Base-by-base conservation (phyloP, 345 rosid species). In the Salix dunnii region DNA sequence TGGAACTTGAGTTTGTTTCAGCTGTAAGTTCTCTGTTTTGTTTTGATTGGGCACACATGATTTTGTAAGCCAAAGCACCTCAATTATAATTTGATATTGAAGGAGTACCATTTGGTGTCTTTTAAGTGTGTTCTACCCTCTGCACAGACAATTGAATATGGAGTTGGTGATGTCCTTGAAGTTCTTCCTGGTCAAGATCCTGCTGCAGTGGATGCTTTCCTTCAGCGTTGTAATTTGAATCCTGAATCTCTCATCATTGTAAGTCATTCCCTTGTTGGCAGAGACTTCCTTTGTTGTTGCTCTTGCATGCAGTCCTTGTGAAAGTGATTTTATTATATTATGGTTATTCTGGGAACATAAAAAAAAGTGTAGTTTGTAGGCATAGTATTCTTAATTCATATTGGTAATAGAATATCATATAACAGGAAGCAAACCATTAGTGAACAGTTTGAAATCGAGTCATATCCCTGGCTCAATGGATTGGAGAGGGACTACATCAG, bases 111-210 rank as follows among this genome's bases (percentile, higher is more conserved):
- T 25, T 76, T 73, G 2, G 2, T 36, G 30, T 70, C 28, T 67
- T 76, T 70, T 36, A 72, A 63, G 27, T 18, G 16, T 61, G 28
- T 51, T 72, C 42, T 35, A 25, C 36, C 67, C 33, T 62, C 36
- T 66, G 13, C 16, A 55, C 82, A 93, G 99, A 81, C 77, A 68
- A 74, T 83, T 31, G 64, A 76, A 72, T 93, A 91, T 82, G 91
- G 89, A 79, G 88, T 91, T 23, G 99, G 99, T 61, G 94, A 93
- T 85, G 94, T 93, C 73, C 89, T 96, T 74, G 98, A 93, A 87
- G 74, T 96, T 84, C 94, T 93, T 25, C 98, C 99, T 73, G 68
- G 85, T 70, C 98, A 96, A 85, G 64, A 84, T 81, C 79, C 90
- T 78, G 84, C 80, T 66, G 88, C 87, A 1, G 84, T 93, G 68